Conservation (phyloP, 2,329 filamentous ascomycete species). For the Colletotrichum theobromicola region DNA sequence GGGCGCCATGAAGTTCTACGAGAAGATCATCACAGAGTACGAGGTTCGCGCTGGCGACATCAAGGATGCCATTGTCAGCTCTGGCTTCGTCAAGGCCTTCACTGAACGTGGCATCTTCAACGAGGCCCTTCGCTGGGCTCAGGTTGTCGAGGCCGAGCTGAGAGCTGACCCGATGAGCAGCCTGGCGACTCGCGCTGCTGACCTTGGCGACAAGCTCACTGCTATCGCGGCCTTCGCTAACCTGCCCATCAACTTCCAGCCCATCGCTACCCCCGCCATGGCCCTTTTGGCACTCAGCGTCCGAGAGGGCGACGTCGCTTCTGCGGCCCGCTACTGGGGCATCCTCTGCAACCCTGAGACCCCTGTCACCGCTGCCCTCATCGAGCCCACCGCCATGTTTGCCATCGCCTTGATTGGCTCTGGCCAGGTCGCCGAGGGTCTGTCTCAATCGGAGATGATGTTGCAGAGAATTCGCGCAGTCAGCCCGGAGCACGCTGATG, state of each 20-base stretch:
- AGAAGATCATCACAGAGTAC: slow-evolving; percentile 73
- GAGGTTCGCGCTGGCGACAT: slow-evolving; percentile 65
- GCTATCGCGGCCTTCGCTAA: slow-evolving; percentile 71
- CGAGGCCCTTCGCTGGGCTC: slow-evolving; percentile 77
- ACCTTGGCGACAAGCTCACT: slow-evolving; percentile 72
- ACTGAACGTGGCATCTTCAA: slow-evolving; percentile 72
- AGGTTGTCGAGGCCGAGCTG: slow-evolving; percentile 63
- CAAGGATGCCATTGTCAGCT: slow-evolving; percentile 72
- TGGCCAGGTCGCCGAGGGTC: slow-evolving; percentile 81
- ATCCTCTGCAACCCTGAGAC: slow-evolving; percentile 69
- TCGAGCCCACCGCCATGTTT: slow-evolving; percentile 92
- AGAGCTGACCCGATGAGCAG: slow-evolving; percentile 70
- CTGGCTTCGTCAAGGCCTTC: slow-evolving; percentile 81
- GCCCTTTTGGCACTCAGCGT: slow-evolving; percentile 88
- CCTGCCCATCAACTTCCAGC: slow-evolving; percentile 56
- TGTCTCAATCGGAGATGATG: slow-evolving; percentile 83
- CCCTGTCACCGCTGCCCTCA: slow-evolving; percentile 67
- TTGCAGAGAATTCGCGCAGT: slow-evolving; percentile 78
- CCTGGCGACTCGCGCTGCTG: slow-evolving; percentile 80
- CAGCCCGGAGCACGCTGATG: slow-evolving; percentile 68
- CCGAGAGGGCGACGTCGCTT: slow-evolving; percentile 78
- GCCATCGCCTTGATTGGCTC: slow-evolving; percentile 85
- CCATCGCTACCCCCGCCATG: slow-evolving; percentile 67
- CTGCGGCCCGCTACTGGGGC: slow-evolving; percentile 82
- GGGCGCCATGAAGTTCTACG: slow-evolving; percentile 84